Conservation (phyloP, 208 protist genomes). For the Herpetomonas samuelpessoai region DNA sequence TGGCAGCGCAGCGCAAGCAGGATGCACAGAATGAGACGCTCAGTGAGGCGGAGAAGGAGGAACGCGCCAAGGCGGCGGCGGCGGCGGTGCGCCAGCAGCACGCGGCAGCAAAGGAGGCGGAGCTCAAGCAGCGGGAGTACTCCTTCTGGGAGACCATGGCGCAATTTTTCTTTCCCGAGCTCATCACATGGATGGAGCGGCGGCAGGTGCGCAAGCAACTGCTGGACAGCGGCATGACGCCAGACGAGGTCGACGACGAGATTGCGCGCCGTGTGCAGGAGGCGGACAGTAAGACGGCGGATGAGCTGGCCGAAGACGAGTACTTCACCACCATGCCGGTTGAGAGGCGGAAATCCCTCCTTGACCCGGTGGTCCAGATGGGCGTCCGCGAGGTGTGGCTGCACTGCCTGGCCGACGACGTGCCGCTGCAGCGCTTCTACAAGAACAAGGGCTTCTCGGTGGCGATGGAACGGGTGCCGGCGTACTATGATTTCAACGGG, state of each 20-base stretch:
- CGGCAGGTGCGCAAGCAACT: slow-evolving; percentile 17
- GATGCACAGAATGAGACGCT: no score
- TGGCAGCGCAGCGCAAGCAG: no score
- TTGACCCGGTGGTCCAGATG: slow-evolving; percentile 28
- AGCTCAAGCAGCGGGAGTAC: background rate
- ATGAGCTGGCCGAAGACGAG: background rate
- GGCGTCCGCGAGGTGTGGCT: slow-evolving; percentile 74
- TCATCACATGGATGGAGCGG: slow-evolving; percentile 18
- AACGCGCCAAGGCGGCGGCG: background rate
- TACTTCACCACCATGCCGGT: background rate
- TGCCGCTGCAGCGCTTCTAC: slow-evolving; percentile 48
- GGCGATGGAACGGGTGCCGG: background rate
- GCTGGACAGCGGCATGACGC: slow-evolving; percentile 15
- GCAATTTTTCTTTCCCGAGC: slow-evolving; percentile 11
- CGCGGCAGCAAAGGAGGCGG: no score
- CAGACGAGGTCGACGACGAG: slow-evolving; percentile 17
- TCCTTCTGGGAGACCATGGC: background rate
- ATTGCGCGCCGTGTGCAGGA: background rate
- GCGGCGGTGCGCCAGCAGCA: background rate
- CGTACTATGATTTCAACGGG: slow-evolving; percentile 57
- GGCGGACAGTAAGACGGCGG: background rate
- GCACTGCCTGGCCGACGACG: slow-evolving; percentile 59
- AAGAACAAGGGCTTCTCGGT: slow-evolving; percentile 41
- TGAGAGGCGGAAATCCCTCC: slow-evolving; percentile 15
- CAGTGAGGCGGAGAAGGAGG: slow-evolving; percentile 1